Evolutionary conservation across 108 stramenopile species (phyloP).

Genomic region (Hondaea fermentalgiana): DNA sequence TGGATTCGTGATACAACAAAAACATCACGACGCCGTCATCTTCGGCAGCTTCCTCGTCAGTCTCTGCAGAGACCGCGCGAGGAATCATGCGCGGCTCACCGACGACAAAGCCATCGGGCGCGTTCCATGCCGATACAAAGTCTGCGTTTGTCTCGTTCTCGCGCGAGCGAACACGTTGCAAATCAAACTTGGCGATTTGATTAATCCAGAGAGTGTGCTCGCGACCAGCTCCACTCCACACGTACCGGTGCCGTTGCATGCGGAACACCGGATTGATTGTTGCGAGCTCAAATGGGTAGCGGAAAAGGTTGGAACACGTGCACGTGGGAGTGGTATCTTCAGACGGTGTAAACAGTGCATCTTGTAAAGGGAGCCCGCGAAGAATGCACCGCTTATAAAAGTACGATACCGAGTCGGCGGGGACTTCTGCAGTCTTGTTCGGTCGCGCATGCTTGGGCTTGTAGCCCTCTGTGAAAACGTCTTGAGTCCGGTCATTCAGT

Average conservation of each 20-base stretch:
- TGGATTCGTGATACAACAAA: neutral
- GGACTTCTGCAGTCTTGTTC: neutral
- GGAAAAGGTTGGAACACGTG: neutral
- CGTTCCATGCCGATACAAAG: neutral
- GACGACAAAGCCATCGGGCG: neutral
- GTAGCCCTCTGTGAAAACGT: neutral
- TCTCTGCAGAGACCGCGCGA: neutral
- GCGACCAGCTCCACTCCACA: neutral
- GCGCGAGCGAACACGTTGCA: neutral
- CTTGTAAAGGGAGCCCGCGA: neutral
- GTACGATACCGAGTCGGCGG: neutral
- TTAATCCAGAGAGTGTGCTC: neutral
- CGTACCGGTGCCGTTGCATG: neutral
- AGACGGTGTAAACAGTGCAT: neutral
- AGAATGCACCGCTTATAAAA: neutral
- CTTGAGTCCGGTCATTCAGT: neutral
- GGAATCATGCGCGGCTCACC: conserved; percentile 2
- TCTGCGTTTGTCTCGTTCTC: neutral
- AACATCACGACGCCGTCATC: neutral
- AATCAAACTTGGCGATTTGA: neutral
- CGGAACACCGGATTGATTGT: neutral
- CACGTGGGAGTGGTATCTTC: neutral
- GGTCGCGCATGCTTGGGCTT: neutral
- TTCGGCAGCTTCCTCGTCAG: neutral
- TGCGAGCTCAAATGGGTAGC: neutral